Percentiles rank a stretch among this genome's conserved stretches.
Evolutionary conservation across 352 stramenopile species (phyloP).

Genomic region (Elongisporangium undulatum): DNA sequence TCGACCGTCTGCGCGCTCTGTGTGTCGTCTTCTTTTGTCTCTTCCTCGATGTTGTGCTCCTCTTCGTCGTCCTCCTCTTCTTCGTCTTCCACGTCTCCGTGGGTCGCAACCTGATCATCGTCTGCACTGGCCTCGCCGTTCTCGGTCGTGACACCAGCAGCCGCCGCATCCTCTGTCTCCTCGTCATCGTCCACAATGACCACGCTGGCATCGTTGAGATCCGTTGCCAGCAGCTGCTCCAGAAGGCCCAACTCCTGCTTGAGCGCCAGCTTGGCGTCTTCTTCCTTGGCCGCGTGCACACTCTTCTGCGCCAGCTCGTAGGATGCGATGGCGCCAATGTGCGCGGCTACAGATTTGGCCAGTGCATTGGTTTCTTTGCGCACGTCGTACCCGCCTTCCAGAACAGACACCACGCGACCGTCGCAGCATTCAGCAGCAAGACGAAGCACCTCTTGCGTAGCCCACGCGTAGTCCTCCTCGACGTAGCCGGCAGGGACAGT

Average conservation of each 20-base stretch:
- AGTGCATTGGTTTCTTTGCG: slow-evolving; percentile 77
- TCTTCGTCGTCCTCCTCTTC: slow-evolving; percentile 33
- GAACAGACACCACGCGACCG: slow-evolving; percentile 75
- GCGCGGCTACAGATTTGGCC: slow-evolving; percentile 73
- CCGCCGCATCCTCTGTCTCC: slow-evolving; percentile 19
- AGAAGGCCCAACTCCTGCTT: slow-evolving; percentile 38
- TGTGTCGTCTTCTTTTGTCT: slow-evolving; percentile 8
- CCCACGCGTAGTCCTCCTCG: slow-evolving; percentile 82
- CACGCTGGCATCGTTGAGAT: slow-evolving; percentile 36
- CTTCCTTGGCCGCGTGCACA: slow-evolving; percentile 12
- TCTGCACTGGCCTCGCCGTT: slow-evolving; percentile 9
- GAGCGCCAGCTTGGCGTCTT: slow-evolving; percentile 13
- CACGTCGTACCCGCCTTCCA: slow-evolving; percentile 86
- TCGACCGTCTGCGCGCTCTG: slow-evolving; percentile 1
- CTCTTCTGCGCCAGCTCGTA: slow-evolving; percentile 40
- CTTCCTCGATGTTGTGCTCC: slow-evolving; percentile 16
- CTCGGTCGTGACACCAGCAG: slow-evolving; percentile 7
- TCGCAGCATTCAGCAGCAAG: slow-evolving; percentile 73
- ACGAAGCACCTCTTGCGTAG: slow-evolving; percentile 71
- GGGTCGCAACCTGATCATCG: slow-evolving; percentile 14
- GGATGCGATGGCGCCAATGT: slow-evolving; percentile 65
- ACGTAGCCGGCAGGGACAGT: slow-evolving; percentile 74
- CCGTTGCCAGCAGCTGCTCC: slow-evolving; percentile 42
- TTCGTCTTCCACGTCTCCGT: slow-evolving; percentile 24
- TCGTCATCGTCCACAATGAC: slow-evolving; percentile 63